Conservation (phyloP, 345 rosid genomes). For the Carallia brachiata region DNA sequence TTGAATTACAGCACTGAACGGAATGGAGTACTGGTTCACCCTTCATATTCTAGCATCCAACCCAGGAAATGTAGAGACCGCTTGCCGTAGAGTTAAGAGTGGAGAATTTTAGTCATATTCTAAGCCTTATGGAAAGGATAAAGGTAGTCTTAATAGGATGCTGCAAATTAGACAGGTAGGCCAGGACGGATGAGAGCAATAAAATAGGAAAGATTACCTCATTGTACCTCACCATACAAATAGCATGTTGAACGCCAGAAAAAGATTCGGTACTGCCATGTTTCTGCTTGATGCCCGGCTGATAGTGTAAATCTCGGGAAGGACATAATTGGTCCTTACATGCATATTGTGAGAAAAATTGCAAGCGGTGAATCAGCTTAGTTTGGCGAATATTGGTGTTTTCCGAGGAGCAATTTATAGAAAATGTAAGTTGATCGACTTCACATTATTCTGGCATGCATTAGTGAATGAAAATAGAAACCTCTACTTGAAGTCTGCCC, state of each 20-base stretch:
- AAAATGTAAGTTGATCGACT: constrained; percentile 60
- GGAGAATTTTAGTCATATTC: constrained; percentile 40
- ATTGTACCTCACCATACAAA: constrained; percentile 73
- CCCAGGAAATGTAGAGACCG: constrained; percentile 38
- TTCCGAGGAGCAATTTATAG: constrained; percentile 76
- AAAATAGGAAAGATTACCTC: constrained; percentile 25
- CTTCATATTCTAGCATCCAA: constrained; percentile 78
- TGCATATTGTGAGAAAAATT: constrained; percentile 67
- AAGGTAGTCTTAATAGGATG: constrained; percentile 47
- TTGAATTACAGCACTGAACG: constrained; percentile 82
- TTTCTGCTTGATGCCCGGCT: constrained; percentile 73
- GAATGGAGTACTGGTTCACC: constrained; percentile 92
- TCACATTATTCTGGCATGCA: neutral
- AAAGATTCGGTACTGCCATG: constrained; percentile 68
- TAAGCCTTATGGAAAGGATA: constrained; percentile 50
- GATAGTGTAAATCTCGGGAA: constrained; percentile 67
- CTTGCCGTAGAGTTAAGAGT: constrained; percentile 25
- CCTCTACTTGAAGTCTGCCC: no score
- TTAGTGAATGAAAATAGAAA: no score
- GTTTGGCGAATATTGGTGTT: constrained; percentile 53
- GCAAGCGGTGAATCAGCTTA: constrained; percentile 47
- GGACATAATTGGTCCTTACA: constrained; percentile 82
- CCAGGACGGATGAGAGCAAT: constrained; percentile 24
- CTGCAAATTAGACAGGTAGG: constrained; percentile 56
- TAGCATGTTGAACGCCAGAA: constrained; percentile 38